Conservation (phyloP, 768 basidiomycete genomes). For the Harrya chromipes region DNA sequence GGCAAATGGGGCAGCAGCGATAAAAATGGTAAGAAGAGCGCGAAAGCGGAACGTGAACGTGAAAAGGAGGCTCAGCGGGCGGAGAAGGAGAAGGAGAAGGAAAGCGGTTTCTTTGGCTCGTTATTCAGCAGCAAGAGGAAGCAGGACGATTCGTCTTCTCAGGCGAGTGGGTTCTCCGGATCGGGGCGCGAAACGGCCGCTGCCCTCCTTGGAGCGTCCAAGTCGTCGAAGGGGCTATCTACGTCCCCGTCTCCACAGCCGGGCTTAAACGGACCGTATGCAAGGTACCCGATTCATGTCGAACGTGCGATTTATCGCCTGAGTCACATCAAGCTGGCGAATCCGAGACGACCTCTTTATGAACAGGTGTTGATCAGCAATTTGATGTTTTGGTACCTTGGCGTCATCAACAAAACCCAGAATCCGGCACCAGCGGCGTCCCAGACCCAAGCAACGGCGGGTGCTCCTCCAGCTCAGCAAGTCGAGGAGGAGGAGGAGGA, state of each 20-base stretch:
- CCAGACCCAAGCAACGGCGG: conserved; percentile 30
- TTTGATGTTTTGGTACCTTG: conserved; percentile 99
- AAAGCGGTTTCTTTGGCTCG: conserved; percentile 88
- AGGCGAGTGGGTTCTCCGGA: conserved; percentile 33
- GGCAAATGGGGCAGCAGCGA: conserved; percentile 59
- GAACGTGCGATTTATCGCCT: conserved; percentile 96
- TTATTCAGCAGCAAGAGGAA: conserved; percentile 88
- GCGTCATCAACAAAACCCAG: conserved; percentile 92
- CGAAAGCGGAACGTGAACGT: conserved; percentile 38
- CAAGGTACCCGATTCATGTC: conserved; percentile 97
- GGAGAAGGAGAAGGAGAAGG: conserved; percentile 55
- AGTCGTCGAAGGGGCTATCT: conserved; percentile 65
- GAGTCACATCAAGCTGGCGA: conserved; percentile 98
- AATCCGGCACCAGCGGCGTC: conserved; percentile 38
- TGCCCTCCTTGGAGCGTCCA: conserved; percentile 80
- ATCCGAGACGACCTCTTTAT: conserved; percentile 92
- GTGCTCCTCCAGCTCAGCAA: conserved; percentile 23
- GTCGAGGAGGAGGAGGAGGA: conserved; percentile 34
- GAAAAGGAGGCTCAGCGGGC: conserved; percentile 46
- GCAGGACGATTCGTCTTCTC: conserved; percentile 61
- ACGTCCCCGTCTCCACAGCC: conserved; percentile 58
- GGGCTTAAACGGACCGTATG: conserved; percentile 42
- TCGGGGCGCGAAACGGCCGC: conserved; percentile 84
- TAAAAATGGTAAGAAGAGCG: conserved; percentile 59
- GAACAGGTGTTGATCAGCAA: conserved; percentile 95